Base-by-base conservation (phyloP, 2,329 filamentous ascomycete species). In the Nigrograna mackinnonii region DNA sequence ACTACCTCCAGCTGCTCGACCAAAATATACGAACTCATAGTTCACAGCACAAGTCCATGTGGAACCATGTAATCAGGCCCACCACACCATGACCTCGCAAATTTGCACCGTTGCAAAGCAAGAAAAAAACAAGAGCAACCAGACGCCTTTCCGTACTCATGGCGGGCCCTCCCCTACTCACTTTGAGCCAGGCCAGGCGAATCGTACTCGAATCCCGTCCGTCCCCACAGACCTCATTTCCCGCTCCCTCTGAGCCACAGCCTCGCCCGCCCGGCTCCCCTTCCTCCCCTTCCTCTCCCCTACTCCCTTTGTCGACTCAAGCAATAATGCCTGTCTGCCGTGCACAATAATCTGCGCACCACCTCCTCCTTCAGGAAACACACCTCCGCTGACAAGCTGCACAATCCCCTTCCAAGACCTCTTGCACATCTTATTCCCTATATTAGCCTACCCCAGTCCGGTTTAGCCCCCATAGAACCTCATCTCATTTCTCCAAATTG, bases 201-300 rank as follows among this genome's bases (percentile, higher is more conserved):
- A n/a, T n/a, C n/a, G n/a, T n/a, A n/a, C n/a, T n/a, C n/a, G n/a
- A n/a, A n/a, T n/a, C n/a, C 24, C 24, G 24, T 28, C 24, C 24
- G 9, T 17, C 31, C 31, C 31, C 26, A 13, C 13, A 35, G 45
- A 38, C 53, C 46, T 64, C 60, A 64, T 64, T 64, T 66, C 62
- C 57, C 57, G 47, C 47, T 35, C 37, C 47, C 52, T 52, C 52
- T 43, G 36, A 42, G 44, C 47, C 54, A 51, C 52, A 55, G 54
- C 58, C 55, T 60, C 55, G 53, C 47, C 55, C 54, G 14, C 18
- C 16, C 20, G n/a, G n/a, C n/a, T n/a, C n/a, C n/a, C n/a, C n/a
- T n/a, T n/a, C n/a, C n/a, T n/a, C n/a, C n/a, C n/a, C n/a, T n/a
- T n/a, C n/a, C n/a, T n/a, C n/a, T n/a, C n/a, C n/a, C n/a, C n/a